Base-by-base conservation (phyloP, 2,329 filamentous ascomycete species). In the Xylaria sp. region DNA sequence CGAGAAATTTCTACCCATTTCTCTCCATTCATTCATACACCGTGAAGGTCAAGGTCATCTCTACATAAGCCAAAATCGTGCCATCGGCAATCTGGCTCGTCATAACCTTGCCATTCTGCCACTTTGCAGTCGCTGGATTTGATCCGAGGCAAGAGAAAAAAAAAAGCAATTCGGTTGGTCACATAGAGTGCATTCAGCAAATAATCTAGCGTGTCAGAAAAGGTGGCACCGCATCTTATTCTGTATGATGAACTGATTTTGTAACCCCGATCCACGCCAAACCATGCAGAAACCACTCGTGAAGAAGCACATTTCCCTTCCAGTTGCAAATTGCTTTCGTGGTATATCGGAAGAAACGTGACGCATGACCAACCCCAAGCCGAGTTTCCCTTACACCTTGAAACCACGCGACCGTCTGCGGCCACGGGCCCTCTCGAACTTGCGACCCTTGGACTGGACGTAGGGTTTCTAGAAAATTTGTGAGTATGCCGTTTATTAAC, bases 401-500 rank as follows among this genome's bases (percentile, higher is more conserved):
- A 99, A 99, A 86, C 95, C 94, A 74, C 90, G 87, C 72, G 92
- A 97, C 78, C 92, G 85, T 89, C 94, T 95, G 82, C 94, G 92
- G 80, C 94, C 95, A 94, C 94, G 92, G 74, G 92, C 94, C 74
- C 87, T 86, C 89, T 99, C 95, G 85, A 99, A 99, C 86, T 99
- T 99, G 82, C 94, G 90, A 74, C 95, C 95, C 90, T 99, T 99
- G 85, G 91, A 96, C 80, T 91, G 86, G 73, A 99, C 86, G 71
- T 96, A 90, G 69, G 93, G 93, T 87, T 97, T 97, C 93, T 94
- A 66, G 58, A 71, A n/a, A n/a, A 2, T 38, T 48, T 46, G 48
- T 61, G 6, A 61, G 58, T 18, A 53, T 47, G 19, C 11, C n/a
- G 20, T 0, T n/a, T n/a, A n/a, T n/a, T 38, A 17, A 38, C 17